These are phyloP conservation scores for Trichocladium antarcticum DNA, from an alignment of 495 filamentous ascomycete genomes.

Conservation along the genomic window DNA sequence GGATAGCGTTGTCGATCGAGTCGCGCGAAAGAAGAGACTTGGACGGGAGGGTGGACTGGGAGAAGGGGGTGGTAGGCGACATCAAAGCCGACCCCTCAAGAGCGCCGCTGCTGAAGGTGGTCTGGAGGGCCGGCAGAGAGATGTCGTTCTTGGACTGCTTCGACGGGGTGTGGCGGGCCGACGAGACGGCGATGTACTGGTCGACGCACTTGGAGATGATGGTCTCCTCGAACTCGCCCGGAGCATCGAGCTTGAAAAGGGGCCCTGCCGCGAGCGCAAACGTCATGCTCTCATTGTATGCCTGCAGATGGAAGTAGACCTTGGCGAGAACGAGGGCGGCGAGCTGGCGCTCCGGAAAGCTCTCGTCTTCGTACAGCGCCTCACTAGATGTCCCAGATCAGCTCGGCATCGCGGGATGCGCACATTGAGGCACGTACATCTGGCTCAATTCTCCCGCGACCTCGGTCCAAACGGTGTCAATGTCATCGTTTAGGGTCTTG, in stretches of 20 bases:
- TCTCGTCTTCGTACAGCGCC: constrained; percentile 92
- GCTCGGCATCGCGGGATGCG: constrained; percentile 10
- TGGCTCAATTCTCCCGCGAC: constrained; percentile 82
- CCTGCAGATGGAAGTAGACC: constrained; percentile 96
- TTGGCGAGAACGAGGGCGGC: constrained; percentile 92
- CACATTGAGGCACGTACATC: constrained; percentile 54
- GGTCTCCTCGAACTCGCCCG: constrained; percentile 96
- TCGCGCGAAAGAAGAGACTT: constrained; percentile 76
- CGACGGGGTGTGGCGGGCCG: constrained; percentile 49
- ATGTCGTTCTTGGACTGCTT: constrained; percentile 36
- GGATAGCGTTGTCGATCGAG: constrained; percentile 50
- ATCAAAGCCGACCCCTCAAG: constrained; percentile 53
- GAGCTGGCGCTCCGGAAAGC: constrained; percentile 85
- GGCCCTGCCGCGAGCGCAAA: constrained; percentile 94
- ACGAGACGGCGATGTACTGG: constrained; percentile 84
- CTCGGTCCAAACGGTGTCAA: constrained; percentile 95
- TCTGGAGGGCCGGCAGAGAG: constrained; percentile 57
- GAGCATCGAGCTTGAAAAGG: constrained; percentile 81
- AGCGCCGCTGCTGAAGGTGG: constrained; percentile 57
- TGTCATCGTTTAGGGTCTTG: constrained; percentile 85
- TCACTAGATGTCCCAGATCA: constrained; percentile 48
- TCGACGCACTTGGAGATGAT: constrained; percentile 98
- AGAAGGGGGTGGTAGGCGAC: constrained; percentile 87
- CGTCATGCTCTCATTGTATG: constrained; percentile 98
- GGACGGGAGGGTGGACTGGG: constrained; percentile 77